These are phyloP conservation scores for Boletus insuetus DNA, from an alignment of 768 basidiomycete genomes.

Conservation along the genomic window DNA sequence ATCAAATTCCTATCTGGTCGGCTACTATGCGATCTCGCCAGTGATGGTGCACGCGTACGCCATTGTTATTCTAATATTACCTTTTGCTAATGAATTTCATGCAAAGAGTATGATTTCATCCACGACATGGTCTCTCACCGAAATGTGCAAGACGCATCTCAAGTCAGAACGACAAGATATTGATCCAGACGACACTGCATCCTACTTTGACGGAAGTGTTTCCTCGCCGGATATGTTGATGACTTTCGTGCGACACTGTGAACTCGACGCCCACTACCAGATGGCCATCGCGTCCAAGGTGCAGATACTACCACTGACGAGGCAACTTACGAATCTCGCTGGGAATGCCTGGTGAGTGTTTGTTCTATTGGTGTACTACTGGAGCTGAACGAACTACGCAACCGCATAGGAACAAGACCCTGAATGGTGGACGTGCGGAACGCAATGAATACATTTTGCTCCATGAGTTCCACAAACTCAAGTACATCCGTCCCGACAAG, in stretches of 20 bases:
- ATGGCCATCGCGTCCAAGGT: conserved; percentile 97
- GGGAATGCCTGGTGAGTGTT: conserved; percentile 88
- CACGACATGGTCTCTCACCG: conserved; percentile 96
- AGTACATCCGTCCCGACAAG: conserved; percentile 97
- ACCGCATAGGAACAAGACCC: conserved; percentile 81
- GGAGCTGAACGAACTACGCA: background rate
- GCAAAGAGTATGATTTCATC: conserved; percentile 91
- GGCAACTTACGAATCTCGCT: conserved; percentile 91
- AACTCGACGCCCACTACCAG: conserved; percentile 93
- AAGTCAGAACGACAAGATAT: conserved; percentile 87
- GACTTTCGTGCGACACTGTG: conserved; percentile 90
- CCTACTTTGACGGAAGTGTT: conserved; percentile 83
- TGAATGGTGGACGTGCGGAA: conserved; percentile 97
- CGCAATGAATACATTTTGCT: conserved; percentile 98
- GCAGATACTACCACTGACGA: conserved; percentile 88
- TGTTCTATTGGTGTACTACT: background rate
- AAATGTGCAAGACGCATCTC: conserved; percentile 93
- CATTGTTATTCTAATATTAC: background rate
- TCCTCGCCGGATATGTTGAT: conserved; percentile 73
- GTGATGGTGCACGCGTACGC: conserved; percentile 88
- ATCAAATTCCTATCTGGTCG: conserved; percentile 81
- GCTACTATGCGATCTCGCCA: conserved; percentile 87
- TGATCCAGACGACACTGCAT: conserved; percentile 91
- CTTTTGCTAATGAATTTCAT: background rate
- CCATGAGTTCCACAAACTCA: conserved; percentile 95